Percentiles rank a stretch among this genome's conserved stretches.
Evolutionary conservation across 257 asterid genomes (phyloP).

Genomic region (Scutellaria minor): DNA sequence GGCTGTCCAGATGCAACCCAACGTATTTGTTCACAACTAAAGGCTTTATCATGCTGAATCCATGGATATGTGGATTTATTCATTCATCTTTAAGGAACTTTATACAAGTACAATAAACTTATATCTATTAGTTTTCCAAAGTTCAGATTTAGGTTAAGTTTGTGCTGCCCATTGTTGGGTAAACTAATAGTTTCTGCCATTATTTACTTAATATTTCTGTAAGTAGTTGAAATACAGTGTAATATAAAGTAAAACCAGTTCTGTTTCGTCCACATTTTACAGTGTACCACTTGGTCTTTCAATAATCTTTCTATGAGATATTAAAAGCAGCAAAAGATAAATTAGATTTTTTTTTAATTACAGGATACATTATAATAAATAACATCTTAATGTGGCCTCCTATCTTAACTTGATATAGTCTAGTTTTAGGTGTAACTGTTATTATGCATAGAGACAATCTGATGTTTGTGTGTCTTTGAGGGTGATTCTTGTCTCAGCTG

Average conservation of each 20-base stretch:
- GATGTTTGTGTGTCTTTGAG: background rate
- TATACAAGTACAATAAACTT: background rate
- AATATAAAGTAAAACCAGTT: background rate
- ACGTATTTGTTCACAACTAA: background rate
- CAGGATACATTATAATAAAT: constrained; percentile 3
- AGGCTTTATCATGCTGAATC: constrained; percentile 15
- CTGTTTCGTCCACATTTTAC: background rate
- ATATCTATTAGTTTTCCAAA: constrained; percentile 9
- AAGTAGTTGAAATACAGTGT: constrained; percentile 18
- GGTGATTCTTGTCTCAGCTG: constrained; percentile 12
- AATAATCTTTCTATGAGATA: background rate
- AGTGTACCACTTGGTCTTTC: background rate
- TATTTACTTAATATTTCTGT: constrained; percentile 15
- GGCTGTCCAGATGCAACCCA: constrained; percentile 6
- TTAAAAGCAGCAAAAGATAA: constrained; percentile 6
- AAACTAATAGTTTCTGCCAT: constrained; percentile 9
- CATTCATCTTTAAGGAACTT: constrained; percentile 13
- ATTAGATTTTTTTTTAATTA: background rate
- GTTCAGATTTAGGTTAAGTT: constrained; percentile 26
- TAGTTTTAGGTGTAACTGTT: background rate
- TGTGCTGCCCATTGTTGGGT: constrained; percentile 5
- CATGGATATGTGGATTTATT: constrained; percentile 11
- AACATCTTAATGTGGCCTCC: background rate
- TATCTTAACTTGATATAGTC: background rate
- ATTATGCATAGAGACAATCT: constrained; percentile 4